Base-by-base conservation (phyloP, 179 eudicot genomes). In the Amaranthus tricolor region DNA sequence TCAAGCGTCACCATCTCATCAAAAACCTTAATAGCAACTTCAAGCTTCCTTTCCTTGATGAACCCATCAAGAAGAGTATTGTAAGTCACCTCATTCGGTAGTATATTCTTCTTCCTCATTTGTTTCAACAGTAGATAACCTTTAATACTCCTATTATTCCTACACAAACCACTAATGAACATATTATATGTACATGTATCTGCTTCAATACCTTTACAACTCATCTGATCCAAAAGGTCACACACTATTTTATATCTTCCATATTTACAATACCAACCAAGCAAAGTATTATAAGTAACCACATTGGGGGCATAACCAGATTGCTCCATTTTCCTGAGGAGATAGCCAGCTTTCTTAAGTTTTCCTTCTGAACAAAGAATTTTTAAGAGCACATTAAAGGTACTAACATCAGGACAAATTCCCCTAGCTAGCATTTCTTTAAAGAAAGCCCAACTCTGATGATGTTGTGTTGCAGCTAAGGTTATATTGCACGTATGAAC, bases 61-160 rank as follows among this genome's bases (percentile, higher is more conserved):
- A 93, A 93, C 47, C 98, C 96, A 54, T 83, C 84, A 62, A 93
- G 74, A 78, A 93, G 88, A 67, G 97, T 87, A 81, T 93, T 93
- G 75, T 88, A 93, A 45, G 91, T 91, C 74, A 88, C 89, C 74
- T 61, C 84, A 78, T 87, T 93, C 1, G 98, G 98, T 12, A 75
- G 64, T 47, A 88, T 57, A 84, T 66, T 81, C 79, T 80, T 84
- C 80, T 80, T 91, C 86, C 85, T 86, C 93, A 93, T 91, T 78
- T 79, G 88, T 77, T 78, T 89, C 84, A 93, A 44, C 53, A 93
- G 68, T 59, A 88, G 83, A 85, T 89, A 93, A 51, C 91, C 97
- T 80, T 85, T 88, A 5, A 86, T 81, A 81, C 89, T 91, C 82
- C 86, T 85, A 66, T 74, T 65, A 65, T 78, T 87, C 76, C 74